Percentiles rank a stretch among this genome's conserved stretches.
These are phyloP conservation scores for Straminergon stramineum DNA, from an alignment of 225 moss, liverwort and hornwort species.

Conservation along the genomic window DNA sequence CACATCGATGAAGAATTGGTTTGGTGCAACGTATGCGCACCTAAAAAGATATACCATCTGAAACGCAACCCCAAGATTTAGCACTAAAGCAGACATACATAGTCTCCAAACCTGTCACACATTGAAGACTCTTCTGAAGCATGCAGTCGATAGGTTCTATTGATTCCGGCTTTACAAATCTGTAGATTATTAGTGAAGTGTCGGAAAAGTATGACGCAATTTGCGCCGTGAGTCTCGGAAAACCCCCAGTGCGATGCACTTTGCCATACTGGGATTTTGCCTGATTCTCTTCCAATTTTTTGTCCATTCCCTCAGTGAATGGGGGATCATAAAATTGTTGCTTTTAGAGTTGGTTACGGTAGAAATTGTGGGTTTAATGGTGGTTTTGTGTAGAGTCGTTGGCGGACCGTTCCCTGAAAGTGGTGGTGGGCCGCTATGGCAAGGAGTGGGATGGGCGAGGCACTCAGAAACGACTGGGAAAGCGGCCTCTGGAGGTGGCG, in stretches of 20 bases:
- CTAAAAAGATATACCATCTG: background rate
- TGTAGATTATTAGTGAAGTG: background rate
- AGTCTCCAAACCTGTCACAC: background rate
- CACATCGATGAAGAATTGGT: background rate
- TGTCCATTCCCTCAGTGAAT: background rate
- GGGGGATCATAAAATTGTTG: background rate
- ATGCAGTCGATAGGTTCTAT: background rate
- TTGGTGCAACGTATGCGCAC: background rate
- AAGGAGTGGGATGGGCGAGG: slow-evolving; percentile 74
- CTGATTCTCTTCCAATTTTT: background rate
- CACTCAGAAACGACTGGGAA: slow-evolving; percentile 50
- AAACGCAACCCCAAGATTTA: background rate
- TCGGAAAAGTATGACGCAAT: background rate
- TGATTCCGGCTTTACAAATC: background rate
- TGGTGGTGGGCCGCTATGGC: slow-evolving; percentile 33
- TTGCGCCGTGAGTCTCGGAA: background rate
- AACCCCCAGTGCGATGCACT: background rate
- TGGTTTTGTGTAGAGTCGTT: slow-evolving; percentile 28
- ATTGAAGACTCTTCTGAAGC: background rate
- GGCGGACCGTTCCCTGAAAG: slow-evolving; percentile 15
- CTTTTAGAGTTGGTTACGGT: background rate
- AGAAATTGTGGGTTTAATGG: background rate
- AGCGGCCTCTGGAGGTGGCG: slow-evolving; percentile 48
- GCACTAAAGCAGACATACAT: background rate
- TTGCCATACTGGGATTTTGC: too few relatives aligned